Evolutionary conservation across 805 yeast genomes (phyloP).

Genomic region (Yamadazyma paraphyllophila): DNA sequence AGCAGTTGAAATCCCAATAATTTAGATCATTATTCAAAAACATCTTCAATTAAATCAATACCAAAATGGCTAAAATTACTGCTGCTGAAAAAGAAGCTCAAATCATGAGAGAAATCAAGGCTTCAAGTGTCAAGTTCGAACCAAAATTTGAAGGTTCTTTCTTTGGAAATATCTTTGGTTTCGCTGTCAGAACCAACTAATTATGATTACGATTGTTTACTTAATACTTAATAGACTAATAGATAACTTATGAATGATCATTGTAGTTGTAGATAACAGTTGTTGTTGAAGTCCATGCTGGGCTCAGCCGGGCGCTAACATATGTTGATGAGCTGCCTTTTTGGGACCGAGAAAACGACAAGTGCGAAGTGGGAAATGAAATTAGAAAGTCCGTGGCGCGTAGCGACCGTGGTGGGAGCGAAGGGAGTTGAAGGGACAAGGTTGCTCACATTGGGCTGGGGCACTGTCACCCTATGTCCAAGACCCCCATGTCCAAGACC

Average conservation of each 20-base stretch:
- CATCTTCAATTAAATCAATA: neutral
- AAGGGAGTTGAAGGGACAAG: no score
- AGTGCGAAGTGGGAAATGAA: no score
- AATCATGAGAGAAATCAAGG: slow-evolving; percentile 45
- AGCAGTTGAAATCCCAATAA: neutral
- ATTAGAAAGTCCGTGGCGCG: no score
- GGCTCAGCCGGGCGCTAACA: no score
- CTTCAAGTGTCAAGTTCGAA: slow-evolving; percentile 31
- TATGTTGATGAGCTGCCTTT: no score
- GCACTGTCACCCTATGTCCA: no score
- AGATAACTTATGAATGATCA: neutral
- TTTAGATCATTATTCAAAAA: neutral
- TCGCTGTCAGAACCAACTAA: slow-evolving; percentile 22
- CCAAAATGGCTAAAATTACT: slow-evolving; percentile 21
- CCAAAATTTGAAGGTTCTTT: slow-evolving; percentile 41
- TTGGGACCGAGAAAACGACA: no score
- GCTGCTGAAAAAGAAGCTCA: slow-evolving; percentile 46
- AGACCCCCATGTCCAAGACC: no score
- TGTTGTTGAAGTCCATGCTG: no score
- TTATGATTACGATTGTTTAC: neutral
- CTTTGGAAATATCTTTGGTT: slow-evolving; percentile 42
- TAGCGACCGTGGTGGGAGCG: no score
- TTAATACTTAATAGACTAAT: slow-evolving; percentile 9
- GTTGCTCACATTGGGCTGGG: no score
- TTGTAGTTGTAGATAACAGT: no score